Conservation (phyloP, 1,284 basidiomycete species). For the Moesziomyces antarcticus region DNA sequence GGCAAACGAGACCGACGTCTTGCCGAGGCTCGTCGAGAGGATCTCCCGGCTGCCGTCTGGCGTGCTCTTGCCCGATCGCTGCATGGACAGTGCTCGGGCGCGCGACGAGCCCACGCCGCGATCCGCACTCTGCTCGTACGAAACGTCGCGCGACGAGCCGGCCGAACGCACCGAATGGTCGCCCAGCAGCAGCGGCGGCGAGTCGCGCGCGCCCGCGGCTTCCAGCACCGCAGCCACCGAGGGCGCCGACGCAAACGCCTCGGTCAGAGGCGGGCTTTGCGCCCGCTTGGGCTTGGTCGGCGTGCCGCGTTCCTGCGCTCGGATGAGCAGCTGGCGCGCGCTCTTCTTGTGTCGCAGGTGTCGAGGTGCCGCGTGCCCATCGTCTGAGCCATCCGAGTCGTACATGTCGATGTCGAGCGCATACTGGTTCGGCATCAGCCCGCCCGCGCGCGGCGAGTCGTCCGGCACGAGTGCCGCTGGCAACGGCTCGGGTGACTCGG, state of each 20-base stretch:
- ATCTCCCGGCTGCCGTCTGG: constrained; percentile 29
- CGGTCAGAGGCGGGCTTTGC: constrained; percentile 52
- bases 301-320: constrained; percentile 58
- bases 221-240: constrained; percentile 37
- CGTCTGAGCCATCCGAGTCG: constrained; percentile 39
- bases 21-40: constrained; percentile 32
- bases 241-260: constrained; percentile 29
- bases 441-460: constrained; percentile 13
- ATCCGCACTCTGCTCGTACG: constrained; percentile 24
- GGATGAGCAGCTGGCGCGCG: constrained; percentile 53
- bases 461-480: constrained; percentile 9
- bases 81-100: constrained; percentile 17
- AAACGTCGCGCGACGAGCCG: constrained; percentile 23
- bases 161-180: constrained; percentile 28
- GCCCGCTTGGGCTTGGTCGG: constrained; percentile 55
- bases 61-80: constrained; percentile 17
- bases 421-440: constrained; percentile 10
- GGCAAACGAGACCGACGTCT: constrained; percentile 29
- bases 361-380: constrained; percentile 13
- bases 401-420: constrained; percentile 45
- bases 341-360: constrained; percentile 44
- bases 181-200: constrained; percentile 31
- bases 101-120: constrained; percentile 14
- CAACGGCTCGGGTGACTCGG: constrained; percentile 11
- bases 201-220: constrained; percentile 29